Evolutionary conservation across 2,329 filamentous ascomycete species (phyloP), one percentile per base, ranked within the genome.

Genomic region (Aspergillus aculeatinus): DNA sequence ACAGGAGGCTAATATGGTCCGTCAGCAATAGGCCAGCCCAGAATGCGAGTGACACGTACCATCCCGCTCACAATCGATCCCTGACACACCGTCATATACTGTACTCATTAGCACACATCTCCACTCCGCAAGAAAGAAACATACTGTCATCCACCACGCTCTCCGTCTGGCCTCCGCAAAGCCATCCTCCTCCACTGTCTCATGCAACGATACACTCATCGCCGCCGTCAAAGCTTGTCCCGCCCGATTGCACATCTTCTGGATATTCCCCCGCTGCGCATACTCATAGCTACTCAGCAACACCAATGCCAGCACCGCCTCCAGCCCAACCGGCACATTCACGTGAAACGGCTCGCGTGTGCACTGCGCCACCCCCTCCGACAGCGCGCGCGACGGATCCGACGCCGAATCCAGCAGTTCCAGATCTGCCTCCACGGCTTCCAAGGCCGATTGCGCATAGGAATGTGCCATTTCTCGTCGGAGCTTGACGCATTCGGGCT

Each of bases 51-150:
- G 14, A 14, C 54, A 61, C 74, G 62, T 75, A 81, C 79, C 63
- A 77, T 78, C 57, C 80, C 82, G 70, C 79, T 82, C 19, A 83
- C 80, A 58, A 84, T 82, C 1, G 81, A 78, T 11, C 76, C 80
- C 65, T 85, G 82, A 50, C 80, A 82, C 5, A 80, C 78, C 60
- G 77, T 80, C 16, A 83, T 76, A 60, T 83, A 84, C 72, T 81
- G 29, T 3, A 48, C 5, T 27, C 33, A 21, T 55, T 19, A 55
- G 42, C 42, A 9, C 27, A 12, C 29, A 14, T 16, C 33, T 6
- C 19, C 33, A 9, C 11, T 35, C 2, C 1, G 4, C 5, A 12
- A 9, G 2, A 2, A 14, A 4, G 3, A 10, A 11, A 57, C 58
- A 21, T 35, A 72, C 70, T 29, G 68, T 70, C 65, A 72, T 72